Evolutionary conservation across 192 early-diverging fungal genomes (phyloP).

Genomic region (Nowakowskiella sp.): DNA sequence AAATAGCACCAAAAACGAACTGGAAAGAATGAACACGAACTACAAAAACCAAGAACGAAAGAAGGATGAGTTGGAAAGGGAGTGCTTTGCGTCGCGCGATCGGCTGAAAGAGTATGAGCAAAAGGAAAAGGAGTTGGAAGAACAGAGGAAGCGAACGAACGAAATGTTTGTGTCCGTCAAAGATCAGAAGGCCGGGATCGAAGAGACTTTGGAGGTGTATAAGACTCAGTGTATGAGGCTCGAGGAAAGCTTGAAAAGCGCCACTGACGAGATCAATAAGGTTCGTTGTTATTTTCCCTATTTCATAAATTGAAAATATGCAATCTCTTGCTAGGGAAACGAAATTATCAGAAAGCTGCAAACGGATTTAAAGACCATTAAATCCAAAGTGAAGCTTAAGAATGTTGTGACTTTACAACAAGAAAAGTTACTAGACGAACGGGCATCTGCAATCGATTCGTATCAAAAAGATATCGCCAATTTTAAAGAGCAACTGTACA

Average conservation of each 20-base stretch:
- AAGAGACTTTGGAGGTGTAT: slow-evolving; percentile 22
- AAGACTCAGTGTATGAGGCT: slow-evolving; percentile 21
- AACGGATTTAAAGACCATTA: slow-evolving; percentile 34
- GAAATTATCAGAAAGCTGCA: slow-evolving; percentile 52
- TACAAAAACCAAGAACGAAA: slow-evolving; percentile 8
- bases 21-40: slow-evolving; percentile 4
- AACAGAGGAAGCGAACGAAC: slow-evolving; percentile 1
- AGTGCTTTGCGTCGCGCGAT: neutral
- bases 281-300: slow-evolving; percentile 11
- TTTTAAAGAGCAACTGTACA: slow-evolving; percentile 16
- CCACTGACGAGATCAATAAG: slow-evolving; percentile 38
- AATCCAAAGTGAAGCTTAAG: slow-evolving; percentile 49
- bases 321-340: slow-evolving; percentile 35
- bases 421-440: slow-evolving; percentile 49
- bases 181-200: slow-evolving; percentile 20
- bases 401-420: slow-evolving; percentile 52
- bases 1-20: slow-evolving; percentile 10
- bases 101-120: slow-evolving; percentile 4
- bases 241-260: slow-evolving; percentile 21
- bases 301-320: slow-evolving; percentile 9
- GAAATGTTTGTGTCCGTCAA: slow-evolving; percentile 12
- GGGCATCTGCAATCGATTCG: slow-evolving; percentile 20
- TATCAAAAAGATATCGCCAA: slow-evolving; percentile 31
- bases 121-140: slow-evolving; percentile 3
- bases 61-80: slow-evolving; percentile 18